Percentiles rank a stretch among this genome's conserved stretches.
Conservation (phyloP, 148 eudicot genomes). For the Persicaria tinctoria region DNA sequence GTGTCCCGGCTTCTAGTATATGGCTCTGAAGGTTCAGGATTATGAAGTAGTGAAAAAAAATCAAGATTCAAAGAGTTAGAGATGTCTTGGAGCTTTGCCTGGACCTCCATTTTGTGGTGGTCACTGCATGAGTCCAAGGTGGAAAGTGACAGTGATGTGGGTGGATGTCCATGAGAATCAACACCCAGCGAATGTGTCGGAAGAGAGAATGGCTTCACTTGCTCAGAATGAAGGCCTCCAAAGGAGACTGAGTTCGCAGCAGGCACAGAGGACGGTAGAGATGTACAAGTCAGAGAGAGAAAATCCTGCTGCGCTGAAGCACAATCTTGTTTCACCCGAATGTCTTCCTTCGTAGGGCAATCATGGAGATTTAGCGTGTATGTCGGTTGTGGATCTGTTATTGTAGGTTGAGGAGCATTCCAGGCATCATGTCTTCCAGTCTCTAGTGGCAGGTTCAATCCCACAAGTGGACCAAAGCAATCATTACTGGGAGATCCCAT, state of each 20-base stretch:
- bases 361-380: conserved; percentile 25
- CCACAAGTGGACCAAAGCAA: conserved; percentile 62
- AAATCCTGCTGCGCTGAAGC: conserved; percentile 1
- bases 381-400: conserved; percentile 19
- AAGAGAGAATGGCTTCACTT: neutral
- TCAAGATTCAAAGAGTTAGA: conserved; percentile 4
- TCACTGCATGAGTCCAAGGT: neutral
- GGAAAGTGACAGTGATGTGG: conserved; percentile 12
- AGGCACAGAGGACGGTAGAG: conserved; percentile 1
- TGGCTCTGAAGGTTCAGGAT: neutral
- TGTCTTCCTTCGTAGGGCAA: conserved; percentile 13
- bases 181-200: neutral
- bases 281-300: neutral
- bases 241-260: neutral
- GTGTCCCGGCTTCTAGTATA: neutral
- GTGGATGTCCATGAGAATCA: neutral
- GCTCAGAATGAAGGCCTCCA: neutral
- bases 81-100: neutral
- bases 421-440: conserved; percentile 42
- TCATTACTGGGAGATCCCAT: conserved; percentile 32
- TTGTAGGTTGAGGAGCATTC: conserved; percentile 34
- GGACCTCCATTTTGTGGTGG: neutral
- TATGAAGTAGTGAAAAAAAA: neutral
- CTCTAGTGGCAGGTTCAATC: conserved; percentile 42
- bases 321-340: conserved; percentile 4